Base-by-base conservation (phyloP, 2,329 filamentous ascomycete species). In the Penicillium sp. region DNA sequence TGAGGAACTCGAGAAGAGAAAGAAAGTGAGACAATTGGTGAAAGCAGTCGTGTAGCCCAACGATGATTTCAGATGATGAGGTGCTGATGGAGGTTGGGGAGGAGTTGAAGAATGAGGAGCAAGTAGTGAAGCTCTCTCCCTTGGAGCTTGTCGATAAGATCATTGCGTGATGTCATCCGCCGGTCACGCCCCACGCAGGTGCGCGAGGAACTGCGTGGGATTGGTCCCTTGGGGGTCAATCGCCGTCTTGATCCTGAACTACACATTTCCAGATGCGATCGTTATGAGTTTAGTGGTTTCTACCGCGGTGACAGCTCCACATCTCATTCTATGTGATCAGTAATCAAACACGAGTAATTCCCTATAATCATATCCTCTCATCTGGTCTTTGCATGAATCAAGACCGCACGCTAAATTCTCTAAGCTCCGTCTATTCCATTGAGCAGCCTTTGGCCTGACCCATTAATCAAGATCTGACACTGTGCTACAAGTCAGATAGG, bases 101-200 rank as follows among this genome's bases (percentile, higher is more conserved):
- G 35, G 35, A 51, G 38, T 40, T 55, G 45, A 14, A 35, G 46
- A 8, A 51, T 42, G 61, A 54, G 19, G 22, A 22, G 19, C 19
- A 33, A 33, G 30, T 11, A 33, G 10, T 33, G 30, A 37, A 43
- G 40, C 38, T 40, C 48, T 56, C 52, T 33, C 46, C 37, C n/a
- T 40, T 33, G 51, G 42, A 61, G 52, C 38, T 54, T 28, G 48
- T 61, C 57, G 63, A 64, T 64, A 55, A 49, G 38, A 64, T 64
- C 48, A 33, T 57, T 52, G 61, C 5, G 43, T 68, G 66, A 68
- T 63, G 65, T 68, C 66, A 68, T 68, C 46, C 49, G 52, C 51
- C 16, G 43, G 58, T 55, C 59, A 62, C 48, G 28, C 43, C 19
- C 13, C 35, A 22, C n/a, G 26, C 60, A 60, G 58, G 63, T 60